Percentiles rank a stretch among this genome's conserved stretches.
phyloP scores from a whole-genome alignment of 2,329 filamentous ascomycete species.

The Epichloe uncinata region DNA sequence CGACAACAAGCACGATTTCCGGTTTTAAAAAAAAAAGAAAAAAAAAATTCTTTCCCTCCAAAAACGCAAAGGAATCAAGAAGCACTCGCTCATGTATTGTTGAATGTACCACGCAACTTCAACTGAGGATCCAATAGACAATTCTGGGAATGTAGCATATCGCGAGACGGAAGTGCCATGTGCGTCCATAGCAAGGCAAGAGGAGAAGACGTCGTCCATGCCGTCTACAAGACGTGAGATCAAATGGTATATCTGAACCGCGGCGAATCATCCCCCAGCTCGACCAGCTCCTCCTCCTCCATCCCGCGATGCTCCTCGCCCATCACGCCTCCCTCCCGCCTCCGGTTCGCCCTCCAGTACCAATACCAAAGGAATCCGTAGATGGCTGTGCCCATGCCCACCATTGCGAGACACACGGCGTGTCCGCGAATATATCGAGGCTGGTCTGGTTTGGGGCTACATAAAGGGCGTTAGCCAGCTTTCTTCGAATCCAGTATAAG shows the following conservation, averaged over 20 bases:
- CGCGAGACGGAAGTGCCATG: too few species aligned
- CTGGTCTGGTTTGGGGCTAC: conserved; percentile 30
- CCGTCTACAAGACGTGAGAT: neutral
- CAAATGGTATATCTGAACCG: conserved; percentile 32
- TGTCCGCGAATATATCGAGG: conserved; percentile 50
- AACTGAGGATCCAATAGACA: too few species aligned
- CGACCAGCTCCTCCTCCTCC: conserved; percentile 33
- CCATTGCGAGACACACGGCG: conserved; percentile 45
- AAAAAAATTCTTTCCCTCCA: too few species aligned
- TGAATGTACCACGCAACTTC: too few species aligned
- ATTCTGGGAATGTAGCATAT: too few species aligned
- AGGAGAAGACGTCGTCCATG: neutral
- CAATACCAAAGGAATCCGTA: conserved; percentile 43
- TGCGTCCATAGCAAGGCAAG: too few species aligned
- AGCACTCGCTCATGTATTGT: too few species aligned
- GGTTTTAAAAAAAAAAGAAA: too few species aligned
- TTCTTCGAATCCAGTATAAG: too few species aligned
- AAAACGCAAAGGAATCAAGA: too few species aligned
- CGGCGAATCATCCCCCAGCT: conserved; percentile 38
- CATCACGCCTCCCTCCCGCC: conserved; percentile 25
- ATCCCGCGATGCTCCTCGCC: conserved; percentile 25
- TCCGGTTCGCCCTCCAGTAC: conserved; percentile 34
- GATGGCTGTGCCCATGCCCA: conserved; percentile 37
- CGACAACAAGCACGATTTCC: too few species aligned
- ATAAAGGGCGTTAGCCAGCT: neutral